Evolutionary conservation across 2,329 filamentous ascomycete species (phyloP).

Genomic region (Hypoxylon sp.): DNA sequence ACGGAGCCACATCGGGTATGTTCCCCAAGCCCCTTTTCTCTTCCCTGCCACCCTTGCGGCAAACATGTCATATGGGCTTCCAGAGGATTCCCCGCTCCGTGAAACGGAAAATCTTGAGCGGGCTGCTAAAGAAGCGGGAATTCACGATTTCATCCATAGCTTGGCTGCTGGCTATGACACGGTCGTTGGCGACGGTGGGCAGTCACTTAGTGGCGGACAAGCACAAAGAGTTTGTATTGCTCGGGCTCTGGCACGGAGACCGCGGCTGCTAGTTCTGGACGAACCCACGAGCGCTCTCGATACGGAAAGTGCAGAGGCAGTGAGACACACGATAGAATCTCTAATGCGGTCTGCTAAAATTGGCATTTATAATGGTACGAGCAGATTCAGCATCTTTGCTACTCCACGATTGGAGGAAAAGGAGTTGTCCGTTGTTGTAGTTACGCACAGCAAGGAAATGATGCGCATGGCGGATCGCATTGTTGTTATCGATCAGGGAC

Average conservation of each 20-base stretch:
- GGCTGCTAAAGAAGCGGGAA: conserved; percentile 71
- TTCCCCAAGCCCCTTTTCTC: conserved; percentile 78
- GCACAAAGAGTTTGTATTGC: conserved; percentile 86
- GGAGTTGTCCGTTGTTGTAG: conserved; percentile 77
- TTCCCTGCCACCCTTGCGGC: conserved; percentile 82
- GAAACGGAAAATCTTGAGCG: conserved; percentile 59
- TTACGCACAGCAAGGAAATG: conserved; percentile 88
- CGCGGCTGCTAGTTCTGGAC: conserved; percentile 82
- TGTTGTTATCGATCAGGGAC: conserved; percentile 76
- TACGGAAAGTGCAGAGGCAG: conserved; percentile 71
- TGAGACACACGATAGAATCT: conserved; percentile 72
- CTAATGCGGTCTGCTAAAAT: conserved; percentile 59
- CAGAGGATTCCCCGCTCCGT: conserved; percentile 65
- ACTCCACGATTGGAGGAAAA: neutral
- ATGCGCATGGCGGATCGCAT: conserved; percentile 84
- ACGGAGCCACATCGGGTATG: conserved; percentile 73
- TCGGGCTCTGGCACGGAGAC: conserved; percentile 78
- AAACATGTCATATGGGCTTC: conserved; percentile 86
- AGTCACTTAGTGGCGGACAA: conserved; percentile 82
- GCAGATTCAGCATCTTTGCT: neutral
- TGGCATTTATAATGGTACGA: conserved; percentile 17
- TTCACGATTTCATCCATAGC: conserved; percentile 81
- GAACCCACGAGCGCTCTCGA: conserved; percentile 90
- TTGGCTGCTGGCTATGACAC: conserved; percentile 81
- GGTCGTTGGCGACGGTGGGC: conserved; percentile 80